Percentiles rank a stretch among this genome's conserved stretches.
Evolutionary conservation across 805 yeast genomes (phyloP).

Genomic region (Starmerella potacharoeniae): DNA sequence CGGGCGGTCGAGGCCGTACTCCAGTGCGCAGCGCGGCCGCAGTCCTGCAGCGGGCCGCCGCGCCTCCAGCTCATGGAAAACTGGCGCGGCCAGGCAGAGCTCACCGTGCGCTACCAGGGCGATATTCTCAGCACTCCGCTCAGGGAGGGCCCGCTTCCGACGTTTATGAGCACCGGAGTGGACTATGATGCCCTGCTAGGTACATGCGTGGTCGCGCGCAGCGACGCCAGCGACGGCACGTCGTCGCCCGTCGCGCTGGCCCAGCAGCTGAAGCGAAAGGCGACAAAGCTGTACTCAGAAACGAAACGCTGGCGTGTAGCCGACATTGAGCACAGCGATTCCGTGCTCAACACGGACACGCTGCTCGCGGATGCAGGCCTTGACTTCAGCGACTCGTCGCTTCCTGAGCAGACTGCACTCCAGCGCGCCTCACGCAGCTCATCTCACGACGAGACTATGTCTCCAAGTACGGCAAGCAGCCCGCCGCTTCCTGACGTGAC

Average conservation of each 20-base stretch:
- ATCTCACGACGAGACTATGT: no score
- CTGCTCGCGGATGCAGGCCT: not conserved
- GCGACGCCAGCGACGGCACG: not conserved
- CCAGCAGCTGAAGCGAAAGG: not conserved
- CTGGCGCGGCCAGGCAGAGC: slow-evolving; percentile 1
- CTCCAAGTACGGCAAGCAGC: no score
- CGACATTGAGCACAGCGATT: not conserved
- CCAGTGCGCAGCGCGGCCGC: not conserved
- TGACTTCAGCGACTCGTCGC: not conserved
- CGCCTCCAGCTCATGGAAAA: not conserved
- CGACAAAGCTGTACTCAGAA: not conserved
- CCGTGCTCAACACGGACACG: not conserved
- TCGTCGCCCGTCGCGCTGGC: not conserved
- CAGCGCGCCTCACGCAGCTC: no score
- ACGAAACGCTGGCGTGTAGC: not conserved
- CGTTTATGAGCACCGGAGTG: no score
- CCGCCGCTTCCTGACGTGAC: no score
- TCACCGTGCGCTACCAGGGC: not conserved
- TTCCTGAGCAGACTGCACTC: not conserved
- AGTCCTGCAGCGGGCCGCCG: not conserved
- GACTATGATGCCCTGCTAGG: no score
- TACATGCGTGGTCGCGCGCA: no score
- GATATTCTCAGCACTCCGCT: not conserved
- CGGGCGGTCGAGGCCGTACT: not conserved
- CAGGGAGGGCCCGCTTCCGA: not conserved